A percentile compares a stretch with the other conserved stretches of the same genome.
Evolutionary conservation across 1,284 basidiomycete genomes (phyloP).

Genomic region (Heliocybe sulcata): DNA sequence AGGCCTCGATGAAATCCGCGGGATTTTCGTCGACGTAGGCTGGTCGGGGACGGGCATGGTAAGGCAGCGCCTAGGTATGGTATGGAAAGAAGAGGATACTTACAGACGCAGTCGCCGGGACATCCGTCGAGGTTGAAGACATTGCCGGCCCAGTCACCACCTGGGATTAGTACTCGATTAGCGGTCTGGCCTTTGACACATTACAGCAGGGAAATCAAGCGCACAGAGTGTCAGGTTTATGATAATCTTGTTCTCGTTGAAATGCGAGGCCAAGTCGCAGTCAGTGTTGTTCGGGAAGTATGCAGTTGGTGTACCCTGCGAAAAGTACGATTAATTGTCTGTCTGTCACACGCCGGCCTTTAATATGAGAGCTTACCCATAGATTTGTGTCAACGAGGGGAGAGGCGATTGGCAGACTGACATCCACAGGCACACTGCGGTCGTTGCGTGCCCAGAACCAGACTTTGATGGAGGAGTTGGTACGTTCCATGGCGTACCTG

Average conservation of each 20-base stretch:
- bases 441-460: conserved; percentile 45
- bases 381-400: not conserved
- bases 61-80: not conserved
- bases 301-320: conserved; percentile 31
- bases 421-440: conserved; percentile 28
- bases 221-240: conserved; percentile 28
- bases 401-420: conserved; percentile 11
- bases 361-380: not conserved
- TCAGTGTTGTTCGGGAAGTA: conserved; percentile 32
- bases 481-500: conserved; percentile 39
- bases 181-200: not conserved
- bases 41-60: conserved; percentile 7
- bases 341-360: no score
- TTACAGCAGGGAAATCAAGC: not conserved
- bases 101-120: conserved; percentile 25
- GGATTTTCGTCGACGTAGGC: conserved; percentile 38
- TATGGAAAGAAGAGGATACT: conserved; percentile 18
- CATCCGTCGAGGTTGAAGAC: conserved; percentile 23
- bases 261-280: conserved; percentile 32
- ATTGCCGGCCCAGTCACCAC: conserved; percentile 34
- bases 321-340: not conserved
- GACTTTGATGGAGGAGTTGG: conserved; percentile 32
- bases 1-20: conserved; percentile 37
- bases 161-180: conserved; percentile 11
- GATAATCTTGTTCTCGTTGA: conserved; percentile 37